A percentile compares a stretch with the other conserved stretches of the same genome.
These are phyloP conservation scores for Fomitopsis palustris DNA, from an alignment of 1,284 basidiomycete genomes.

Conservation along the genomic window DNA sequence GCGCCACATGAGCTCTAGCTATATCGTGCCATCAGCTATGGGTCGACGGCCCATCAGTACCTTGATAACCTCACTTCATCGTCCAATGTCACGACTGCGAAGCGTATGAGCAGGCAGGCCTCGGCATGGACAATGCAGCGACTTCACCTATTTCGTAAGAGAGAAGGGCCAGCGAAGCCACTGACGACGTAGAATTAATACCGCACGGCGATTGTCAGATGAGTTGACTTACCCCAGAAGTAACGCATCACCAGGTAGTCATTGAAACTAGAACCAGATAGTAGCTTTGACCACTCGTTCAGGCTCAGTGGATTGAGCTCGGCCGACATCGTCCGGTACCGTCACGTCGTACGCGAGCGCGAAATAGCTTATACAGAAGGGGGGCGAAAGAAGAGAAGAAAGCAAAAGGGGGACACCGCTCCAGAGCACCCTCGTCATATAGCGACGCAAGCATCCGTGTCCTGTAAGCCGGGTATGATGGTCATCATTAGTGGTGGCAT, in stretches of 20 bases:
- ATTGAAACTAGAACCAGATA: not conserved
- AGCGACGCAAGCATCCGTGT: not conserved
- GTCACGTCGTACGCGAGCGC: not conserved
- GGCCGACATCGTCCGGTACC: not conserved
- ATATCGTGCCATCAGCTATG: not conserved
- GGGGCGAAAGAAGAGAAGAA: not conserved
- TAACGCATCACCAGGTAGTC: not conserved
- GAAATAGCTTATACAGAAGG: not conserved
- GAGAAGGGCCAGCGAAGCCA: not conserved
- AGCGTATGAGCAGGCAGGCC: not conserved
- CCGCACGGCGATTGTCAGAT: no score
- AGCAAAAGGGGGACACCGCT: not conserved
- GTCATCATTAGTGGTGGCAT: not conserved
- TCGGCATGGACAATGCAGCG: not conserved
- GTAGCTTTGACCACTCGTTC: not conserved
- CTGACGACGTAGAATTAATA: not conserved
- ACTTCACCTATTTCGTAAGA: not conserved
- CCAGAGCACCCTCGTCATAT: not conserved
- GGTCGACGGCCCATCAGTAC: not conserved
- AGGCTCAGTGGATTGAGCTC: not conserved
- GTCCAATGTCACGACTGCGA: not conserved
- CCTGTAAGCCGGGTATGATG: not conserved
- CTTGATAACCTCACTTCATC: not conserved
- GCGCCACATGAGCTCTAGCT: slow-evolving; percentile 5
- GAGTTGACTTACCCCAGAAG: not conserved